Evolutionary conservation across 805 yeast genomes (phyloP), one percentile per base, ranked within the genome.

Genomic region (Lipomyces yamanashiensis): DNA sequence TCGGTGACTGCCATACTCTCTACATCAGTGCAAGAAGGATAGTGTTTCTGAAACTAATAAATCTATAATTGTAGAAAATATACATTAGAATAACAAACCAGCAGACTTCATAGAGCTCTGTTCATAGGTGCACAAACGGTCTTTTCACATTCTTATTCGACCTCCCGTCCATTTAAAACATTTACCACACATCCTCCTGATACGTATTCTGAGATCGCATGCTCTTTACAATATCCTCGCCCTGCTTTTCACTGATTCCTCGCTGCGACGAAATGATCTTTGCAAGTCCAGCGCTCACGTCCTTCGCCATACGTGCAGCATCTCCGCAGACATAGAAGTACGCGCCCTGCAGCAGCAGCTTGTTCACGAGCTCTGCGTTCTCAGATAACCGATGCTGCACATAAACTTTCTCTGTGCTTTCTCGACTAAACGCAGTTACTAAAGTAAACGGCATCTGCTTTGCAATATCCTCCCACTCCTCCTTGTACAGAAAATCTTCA

Each of bases 171-270:
- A 8, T 10, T 40, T 1, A 19, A 37, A 19, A 17, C 15, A 15
- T 15, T 78, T 80, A 93, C 99, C 99, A 93, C 13, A 93, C 97
- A 81, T 93, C 99, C 79, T 95, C 98, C 79, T 93, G 99, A 77
- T 92, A 93, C 77, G 88, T 85, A 75, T 92, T 93, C 71, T 88
- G 87, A 33, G 90, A 85, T 76, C 89, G 90, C 79, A 89, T 83
- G 67, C 87, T 83, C 79, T 90, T 89, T 64, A 91, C 82, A 73
- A 89, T 80, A 63, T 88, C 95, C 59, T 84, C 83, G 13, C 96
- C 97, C 68, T 85, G 86, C 40, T 83, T 88, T 62, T 81, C 82
- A 7, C 87, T 69, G 36, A 91, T 77, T n/a, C 81, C 83, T 72
- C 92, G 87, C 68, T 85, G 84, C 61, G 82, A 75, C 52, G 86